Conservation (phyloP, 495 filamentous ascomycete genomes). For the Hyaloscypha variabilis region DNA sequence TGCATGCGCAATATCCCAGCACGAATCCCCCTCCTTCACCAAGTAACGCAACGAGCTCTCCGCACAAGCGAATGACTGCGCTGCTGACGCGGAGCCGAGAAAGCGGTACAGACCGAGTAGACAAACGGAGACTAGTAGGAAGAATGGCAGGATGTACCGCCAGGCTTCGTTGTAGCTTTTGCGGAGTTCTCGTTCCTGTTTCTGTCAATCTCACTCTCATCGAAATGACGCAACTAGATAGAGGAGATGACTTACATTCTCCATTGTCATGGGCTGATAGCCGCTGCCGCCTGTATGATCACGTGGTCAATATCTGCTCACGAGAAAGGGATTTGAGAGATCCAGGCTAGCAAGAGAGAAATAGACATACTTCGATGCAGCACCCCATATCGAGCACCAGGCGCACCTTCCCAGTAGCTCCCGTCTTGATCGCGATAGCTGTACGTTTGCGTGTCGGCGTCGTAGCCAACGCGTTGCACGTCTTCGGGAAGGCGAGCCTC, state of each 20-base stretch:
- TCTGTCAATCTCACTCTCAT: not conserved
- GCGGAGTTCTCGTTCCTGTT: not conserved
- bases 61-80: not conserved
- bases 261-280: not conserved
- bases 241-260: not conserved
- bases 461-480: conserved; percentile 55
- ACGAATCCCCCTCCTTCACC: not conserved
- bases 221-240: not conserved
- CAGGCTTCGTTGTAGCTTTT: not conserved
- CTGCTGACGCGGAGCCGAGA: not conserved
- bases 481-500: conserved; percentile 54
- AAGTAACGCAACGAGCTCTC: not conserved
- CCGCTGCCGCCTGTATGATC: not conserved
- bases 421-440: conserved; percentile 50
- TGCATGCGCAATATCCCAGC: not conserved
- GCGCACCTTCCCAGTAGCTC: conserved; percentile 44
- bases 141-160: not conserved
- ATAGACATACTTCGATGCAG: conserved; percentile 40
- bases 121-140: not conserved
- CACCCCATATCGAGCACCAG: conserved; percentile 47
- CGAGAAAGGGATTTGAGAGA: not conserved
- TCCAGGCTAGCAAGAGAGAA: too few relatives aligned
- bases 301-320: not conserved
- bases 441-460: conserved; percentile 53
- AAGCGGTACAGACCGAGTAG: not conserved